A percentile compares a stretch with the other conserved stretches of the same genome.
Conservation (phyloP, 129 eudicot species). For the Pseudognaphalium luteoalbum region DNA sequence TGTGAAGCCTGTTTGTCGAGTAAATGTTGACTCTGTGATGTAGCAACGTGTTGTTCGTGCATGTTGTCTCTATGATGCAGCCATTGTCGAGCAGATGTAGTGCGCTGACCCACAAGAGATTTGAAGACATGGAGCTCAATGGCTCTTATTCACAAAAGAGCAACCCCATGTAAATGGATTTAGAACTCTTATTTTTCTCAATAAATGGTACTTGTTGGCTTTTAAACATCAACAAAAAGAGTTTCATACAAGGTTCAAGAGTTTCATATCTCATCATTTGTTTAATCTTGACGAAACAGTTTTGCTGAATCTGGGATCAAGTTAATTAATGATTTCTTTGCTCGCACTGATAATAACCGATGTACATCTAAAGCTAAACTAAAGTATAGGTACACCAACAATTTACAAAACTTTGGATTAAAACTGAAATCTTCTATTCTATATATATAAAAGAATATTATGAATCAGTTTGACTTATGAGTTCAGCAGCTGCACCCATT, state of each 20-base stretch:
- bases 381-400: slow-evolving; percentile 2
- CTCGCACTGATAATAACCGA: slow-evolving; percentile 9
- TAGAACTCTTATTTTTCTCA: background rate
- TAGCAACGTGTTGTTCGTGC: background rate
- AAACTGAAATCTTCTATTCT: background rate
- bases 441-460: slow-evolving; percentile 8
- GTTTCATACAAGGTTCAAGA: background rate
- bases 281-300: background rate
- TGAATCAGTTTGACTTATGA: slow-evolving; percentile 42
- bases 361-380: slow-evolving; percentile 43
- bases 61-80: too few relatives aligned
- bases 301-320: background rate
- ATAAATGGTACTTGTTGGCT: background rate
- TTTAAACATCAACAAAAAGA: background rate
- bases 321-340: background rate
- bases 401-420: slow-evolving; percentile 39
- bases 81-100: too few relatives aligned
- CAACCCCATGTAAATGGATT: too few relatives aligned
- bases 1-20: background rate
- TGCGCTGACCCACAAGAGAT: too few relatives aligned
- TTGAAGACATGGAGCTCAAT: too few relatives aligned
- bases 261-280: background rate
- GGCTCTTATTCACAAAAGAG: too few relatives aligned
- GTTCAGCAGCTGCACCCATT: slow-evolving; percentile 91
- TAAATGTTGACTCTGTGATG: background rate